Base-by-base conservation (phyloP, 2,329 filamentous ascomycete species). In the Periglandula ipomoeae region DNA sequence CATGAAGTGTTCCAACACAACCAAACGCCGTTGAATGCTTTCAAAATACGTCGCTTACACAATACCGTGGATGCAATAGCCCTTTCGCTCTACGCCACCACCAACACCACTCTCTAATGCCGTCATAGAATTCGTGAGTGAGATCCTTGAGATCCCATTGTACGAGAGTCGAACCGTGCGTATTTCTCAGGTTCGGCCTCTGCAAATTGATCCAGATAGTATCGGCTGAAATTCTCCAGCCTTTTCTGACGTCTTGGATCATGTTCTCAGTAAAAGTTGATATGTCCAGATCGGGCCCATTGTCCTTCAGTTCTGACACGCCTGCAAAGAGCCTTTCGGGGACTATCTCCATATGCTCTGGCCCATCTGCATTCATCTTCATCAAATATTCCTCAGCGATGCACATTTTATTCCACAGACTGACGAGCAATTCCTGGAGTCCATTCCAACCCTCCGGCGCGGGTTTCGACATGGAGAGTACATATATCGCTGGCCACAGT, bases 241-340 rank as follows among this genome's bases (percentile, higher is more conserved):
- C 72, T 40, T 64, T 66, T 4, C 60, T 59, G 10, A 76, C 66
- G 38, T 78, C 74, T 8, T 65, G 62, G 5, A 66, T 48, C 34
- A 78, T 72, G 44, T 67, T 66, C 15, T 65, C 62, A 6, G 62
- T 60, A 48, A 78, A 76, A 38, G 53, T 64, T 26, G 61, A 56
- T 8, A 71, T 58, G 23, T 70, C 60, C 3, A 63, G 49, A 27
- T 66, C 51, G 27, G 52, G 47, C 44, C 46, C 35, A 10, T 22
- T 46, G 11, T 39, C n/a, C 22, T 46, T 38, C 17, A 39, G 22
- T 32, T 45, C 50, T 40, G 47, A 47, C 24, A 58, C 42, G 11
- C 55, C 59, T 1, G 52, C 53, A 17, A 62, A 55, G 5, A 68
- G 52, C 4, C 51, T 46, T 3, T 48, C 45, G 4, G 55, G n/a